Evolutionary conservation across 2,329 filamentous ascomycete genomes (phyloP), one percentile per base, ranked within the genome.

Genomic region (Cordyceps fumosorosea): DNA sequence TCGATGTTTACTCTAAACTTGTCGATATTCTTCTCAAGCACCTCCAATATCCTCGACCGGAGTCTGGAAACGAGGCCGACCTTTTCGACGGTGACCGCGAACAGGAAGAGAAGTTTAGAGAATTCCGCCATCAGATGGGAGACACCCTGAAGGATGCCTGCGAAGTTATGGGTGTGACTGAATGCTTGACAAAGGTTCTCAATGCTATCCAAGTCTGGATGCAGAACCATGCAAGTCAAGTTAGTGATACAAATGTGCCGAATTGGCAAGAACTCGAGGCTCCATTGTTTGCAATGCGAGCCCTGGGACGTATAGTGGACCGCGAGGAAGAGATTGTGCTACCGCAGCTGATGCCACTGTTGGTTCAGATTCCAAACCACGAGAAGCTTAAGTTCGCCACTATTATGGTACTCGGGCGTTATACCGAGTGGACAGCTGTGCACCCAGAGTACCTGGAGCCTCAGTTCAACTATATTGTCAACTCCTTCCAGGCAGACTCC

Each of bases 331-430:
- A 82, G 67, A 87, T 91, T 45, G 90, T 99, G 68, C 81, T 99
- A 47, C 90, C 92, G 3, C 90, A 93, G 71, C 86, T 99, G 18
- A 96, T 99, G 78, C 93, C 93, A 20, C 81, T 99, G 62, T 86
- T 99, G 65, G 91, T 96, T 12, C 90, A 96, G 71, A 96, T 99
- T 64, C 95, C 95, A 0, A 88, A 90, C 70, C 95, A 99, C 70
- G 91, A 98, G 76, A 99, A 98, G 78, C 84, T 99, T n/a, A 91
- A 93, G 8, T 99, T 99, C 76, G 93, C 96, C 65, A 93, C 93
- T 6, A 96, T 98, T 70, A 97, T 99, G 92, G 93, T 96, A 3
- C 84, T 99, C 24, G 95, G 92, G 44, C 85, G 95, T 65, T 99
- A 99, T 72, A 99, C 96, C 0, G 93, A 98, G 74, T 99, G 95